Percentiles rank a stretch among this genome's conserved stretches.
Evolutionary conservation across 345 rosid species (phyloP).

Genomic region (Geranium rotundifolium): DNA sequence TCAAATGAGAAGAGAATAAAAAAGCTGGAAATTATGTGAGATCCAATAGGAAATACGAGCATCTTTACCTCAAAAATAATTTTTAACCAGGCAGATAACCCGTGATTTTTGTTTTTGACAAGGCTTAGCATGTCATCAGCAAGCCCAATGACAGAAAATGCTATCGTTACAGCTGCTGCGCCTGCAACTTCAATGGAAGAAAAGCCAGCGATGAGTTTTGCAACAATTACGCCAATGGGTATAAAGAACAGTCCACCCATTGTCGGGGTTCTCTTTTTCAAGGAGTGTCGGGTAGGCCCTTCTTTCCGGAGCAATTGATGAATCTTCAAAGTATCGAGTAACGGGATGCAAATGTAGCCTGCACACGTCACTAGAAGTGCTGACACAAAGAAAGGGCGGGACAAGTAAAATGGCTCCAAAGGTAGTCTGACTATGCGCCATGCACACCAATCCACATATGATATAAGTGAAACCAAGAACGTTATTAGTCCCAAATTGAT

Average conservation of each 20-base stretch:
- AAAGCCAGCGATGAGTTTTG: slow-evolving; percentile 36
- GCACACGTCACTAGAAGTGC: slow-evolving; percentile 38
- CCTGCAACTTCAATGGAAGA: slow-evolving; percentile 63
- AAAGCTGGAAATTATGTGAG: neutral
- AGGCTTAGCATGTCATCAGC: slow-evolving; percentile 50
- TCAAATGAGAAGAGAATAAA: neutral
- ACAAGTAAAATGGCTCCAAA: slow-evolving; percentile 54
- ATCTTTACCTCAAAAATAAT: slow-evolving; percentile 53
- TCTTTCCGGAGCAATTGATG: slow-evolving; percentile 29
- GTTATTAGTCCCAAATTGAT: slow-evolving; percentile 50
- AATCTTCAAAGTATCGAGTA: slow-evolving; percentile 47
- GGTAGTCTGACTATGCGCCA: slow-evolving; percentile 93
- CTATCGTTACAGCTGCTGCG: slow-evolving; percentile 54
- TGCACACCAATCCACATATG: slow-evolving; percentile 68
- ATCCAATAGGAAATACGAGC: neutral
- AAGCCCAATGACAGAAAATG: slow-evolving; percentile 64
- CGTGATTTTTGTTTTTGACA: slow-evolving; percentile 22
- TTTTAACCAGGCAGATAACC: slow-evolving; percentile 46
- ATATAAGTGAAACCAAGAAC: slow-evolving; percentile 42
- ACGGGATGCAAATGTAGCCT: slow-evolving; percentile 67
- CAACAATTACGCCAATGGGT: slow-evolving; percentile 65
- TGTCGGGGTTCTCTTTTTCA: slow-evolving; percentile 53
- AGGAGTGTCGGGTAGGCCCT: slow-evolving; percentile 31
- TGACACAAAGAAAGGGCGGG: slow-evolving; percentile 53
- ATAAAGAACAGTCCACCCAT: slow-evolving; percentile 83